Percentiles rank a stretch among this genome's conserved stretches.
phyloP scores from a whole-genome alignment of 768 basidiomycete genomes.

The Pulveroboletus sp. region DNA sequence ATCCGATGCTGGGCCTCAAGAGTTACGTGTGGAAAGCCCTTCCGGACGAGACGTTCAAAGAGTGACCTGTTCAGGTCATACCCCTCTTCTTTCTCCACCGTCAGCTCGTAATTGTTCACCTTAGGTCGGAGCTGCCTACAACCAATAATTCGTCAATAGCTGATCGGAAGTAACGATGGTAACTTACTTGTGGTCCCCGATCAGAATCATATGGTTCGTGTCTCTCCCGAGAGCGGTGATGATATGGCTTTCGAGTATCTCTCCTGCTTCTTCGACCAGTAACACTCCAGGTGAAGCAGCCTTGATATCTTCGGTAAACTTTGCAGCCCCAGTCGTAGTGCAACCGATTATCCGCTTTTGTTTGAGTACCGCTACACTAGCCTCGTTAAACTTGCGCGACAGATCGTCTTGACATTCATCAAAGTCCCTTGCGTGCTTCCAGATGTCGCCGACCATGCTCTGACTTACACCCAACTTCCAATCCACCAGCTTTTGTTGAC shows the following conservation, averaged over 20 bases:
- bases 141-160: not conserved
- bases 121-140: slow-evolving; percentile 67
- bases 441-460: slow-evolving; percentile 33
- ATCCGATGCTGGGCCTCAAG: slow-evolving; percentile 63
- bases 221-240: slow-evolving; percentile 49
- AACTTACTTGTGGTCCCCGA: slow-evolving; percentile 66
- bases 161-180: not conserved
- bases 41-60: slow-evolving; percentile 62
- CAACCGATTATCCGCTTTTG: slow-evolving; percentile 59
- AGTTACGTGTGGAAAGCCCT: slow-evolving; percentile 56
- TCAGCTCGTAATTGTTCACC: slow-evolving; percentile 59
- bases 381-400: slow-evolving; percentile 31
- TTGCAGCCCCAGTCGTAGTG: slow-evolving; percentile 68
- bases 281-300: slow-evolving; percentile 45
- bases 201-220: slow-evolving; percentile 55
- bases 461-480: slow-evolving; percentile 37
- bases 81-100: slow-evolving; percentile 66
- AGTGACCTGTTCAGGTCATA: slow-evolving; percentile 63
- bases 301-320: slow-evolving; percentile 44
- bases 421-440: slow-evolving; percentile 29
- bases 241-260: slow-evolving; percentile 65
- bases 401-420: slow-evolving; percentile 35
- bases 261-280: slow-evolving; percentile 69
- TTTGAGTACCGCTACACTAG: slow-evolving; percentile 32
- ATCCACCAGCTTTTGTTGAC: slow-evolving; percentile 23